These are phyloP conservation scores for Protomyces pachydermus DNA, from an alignment of 1,139 yeast genomes.

Conservation along the genomic window DNA sequence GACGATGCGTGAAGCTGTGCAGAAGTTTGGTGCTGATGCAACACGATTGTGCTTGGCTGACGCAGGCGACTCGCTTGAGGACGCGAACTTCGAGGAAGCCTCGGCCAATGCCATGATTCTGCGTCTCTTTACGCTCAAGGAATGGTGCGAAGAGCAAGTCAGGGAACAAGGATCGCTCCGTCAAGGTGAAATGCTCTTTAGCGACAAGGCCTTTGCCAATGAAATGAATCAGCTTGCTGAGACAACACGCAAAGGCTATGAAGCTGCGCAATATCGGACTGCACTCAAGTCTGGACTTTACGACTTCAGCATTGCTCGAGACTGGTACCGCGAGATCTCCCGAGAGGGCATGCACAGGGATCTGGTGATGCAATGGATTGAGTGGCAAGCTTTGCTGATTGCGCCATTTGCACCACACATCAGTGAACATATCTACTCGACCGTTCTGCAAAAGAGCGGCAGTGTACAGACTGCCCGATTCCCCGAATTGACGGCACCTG, in stretches of 20 bases:
- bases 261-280: conserved; percentile 70
- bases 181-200: conserved; percentile 64
- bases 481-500: conserved; percentile 68
- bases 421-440: conserved; percentile 83
- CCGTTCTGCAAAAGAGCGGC: conserved; percentile 56
- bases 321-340: conserved; percentile 82
- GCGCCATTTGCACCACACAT: conserved; percentile 97
- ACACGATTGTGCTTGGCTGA: conserved; percentile 96
- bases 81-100: conserved; percentile 94
- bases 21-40: conserved; percentile 96
- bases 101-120: conserved; percentile 96
- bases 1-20: conserved; percentile 77
- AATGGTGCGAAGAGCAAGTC: conserved; percentile 63
- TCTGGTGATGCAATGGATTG: conserved; percentile 73
- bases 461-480: conserved; percentile 70
- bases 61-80: conserved; percentile 96
- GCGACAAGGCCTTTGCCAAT: conserved; percentile 84
- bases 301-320: conserved; percentile 92
- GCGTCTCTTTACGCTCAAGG: conserved; percentile 85
- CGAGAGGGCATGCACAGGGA: conserved; percentile 69
- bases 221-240: conserved; percentile 83
- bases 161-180: conserved; percentile 55
- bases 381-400: conserved; percentile 72
- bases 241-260: conserved; percentile 65
- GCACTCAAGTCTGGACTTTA: conserved; percentile 89